Evolutionary conservation across 2,329 filamentous ascomycete genomes (phyloP).

Genomic region (Fusarium coffeatum): DNA sequence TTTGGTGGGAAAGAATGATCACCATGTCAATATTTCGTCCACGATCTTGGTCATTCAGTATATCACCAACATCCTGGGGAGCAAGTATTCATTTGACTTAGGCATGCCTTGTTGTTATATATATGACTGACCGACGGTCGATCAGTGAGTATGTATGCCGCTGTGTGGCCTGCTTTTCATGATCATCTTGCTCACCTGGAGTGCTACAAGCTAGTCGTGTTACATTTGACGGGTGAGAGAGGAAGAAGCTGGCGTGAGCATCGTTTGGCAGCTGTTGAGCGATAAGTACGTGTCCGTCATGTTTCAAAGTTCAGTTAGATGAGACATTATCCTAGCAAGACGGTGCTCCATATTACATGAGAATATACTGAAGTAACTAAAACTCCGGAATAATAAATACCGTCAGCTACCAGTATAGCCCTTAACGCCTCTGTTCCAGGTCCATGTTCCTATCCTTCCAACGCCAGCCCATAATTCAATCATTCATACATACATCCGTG

Average conservation of each 20-base stretch:
- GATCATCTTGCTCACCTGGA: not conserved
- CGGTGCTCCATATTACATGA: not conserved
- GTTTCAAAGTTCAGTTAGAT: not conserved
- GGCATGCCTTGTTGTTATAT: not conserved
- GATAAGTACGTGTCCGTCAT: not conserved
- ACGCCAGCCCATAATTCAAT: conserved; percentile 22
- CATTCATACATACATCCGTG: not conserved
- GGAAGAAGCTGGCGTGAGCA: not conserved
- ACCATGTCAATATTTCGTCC: not conserved
- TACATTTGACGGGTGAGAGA: not conserved
- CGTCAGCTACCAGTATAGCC: conserved; percentile 5
- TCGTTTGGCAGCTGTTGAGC: not conserved
- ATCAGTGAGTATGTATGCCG: not conserved
- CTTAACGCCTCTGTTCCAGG: conserved; percentile 31
- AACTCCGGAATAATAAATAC: not conserved
- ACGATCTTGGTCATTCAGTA: not conserved
- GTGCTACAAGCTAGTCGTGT: not conserved
- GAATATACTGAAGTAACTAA: not conserved
- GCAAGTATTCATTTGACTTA: not conserved
- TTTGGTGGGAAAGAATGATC: not conserved
- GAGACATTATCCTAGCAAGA: not conserved
- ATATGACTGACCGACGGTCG: not conserved
- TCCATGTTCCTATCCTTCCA: conserved; percentile 9
- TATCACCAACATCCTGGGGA: not conserved
- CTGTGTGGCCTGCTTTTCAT: not conserved